Percentiles rank a stretch among this genome's conserved stretches.
Conservation (phyloP, 2,329 filamentous ascomycete species). For the Thermothelomyces thermophilus region DNA sequence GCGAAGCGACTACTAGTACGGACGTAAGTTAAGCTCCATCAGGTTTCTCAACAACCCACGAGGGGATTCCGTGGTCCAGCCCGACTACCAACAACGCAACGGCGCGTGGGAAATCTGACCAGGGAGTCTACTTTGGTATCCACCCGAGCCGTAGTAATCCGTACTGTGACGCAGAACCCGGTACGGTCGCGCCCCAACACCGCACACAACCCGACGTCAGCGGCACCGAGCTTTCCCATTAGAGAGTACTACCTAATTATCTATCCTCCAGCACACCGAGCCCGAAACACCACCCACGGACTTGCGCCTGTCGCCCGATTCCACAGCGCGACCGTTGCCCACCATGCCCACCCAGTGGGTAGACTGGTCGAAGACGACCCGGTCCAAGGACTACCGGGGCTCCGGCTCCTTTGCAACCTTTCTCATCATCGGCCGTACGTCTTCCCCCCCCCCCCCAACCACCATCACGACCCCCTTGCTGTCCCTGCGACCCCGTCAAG, state of each 20-base stretch:
- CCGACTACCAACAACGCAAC: too few species aligned
- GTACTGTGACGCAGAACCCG: too few species aligned
- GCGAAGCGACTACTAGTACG: too few species aligned
- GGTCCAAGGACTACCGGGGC: constrained; percentile 51
- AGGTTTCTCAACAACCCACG: too few species aligned
- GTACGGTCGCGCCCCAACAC: background rate
- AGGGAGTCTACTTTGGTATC: too few species aligned
- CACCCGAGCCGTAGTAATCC: too few species aligned
- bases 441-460: constrained; percentile 15
- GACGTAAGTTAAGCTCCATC: too few species aligned
- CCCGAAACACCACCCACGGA: background rate
- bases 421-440: constrained; percentile 88
- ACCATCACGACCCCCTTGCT: constrained; percentile 6
- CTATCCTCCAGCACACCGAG: too few species aligned
- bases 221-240: background rate
- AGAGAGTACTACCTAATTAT: too few species aligned
- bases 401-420: constrained; percentile 84
- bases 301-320: background rate
- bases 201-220: constrained; percentile 3
- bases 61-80: too few species aligned
- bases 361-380: constrained; percentile 43
- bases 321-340: background rate
- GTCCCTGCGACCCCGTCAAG: constrained; percentile 2
- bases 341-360: constrained; percentile 21
- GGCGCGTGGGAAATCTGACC: too few species aligned